Evolutionary conservation across 495 filamentous ascomycete genomes (phyloP), one percentile per base, ranked within the genome.

Genomic region (Wilcoxina mikolae): DNA sequence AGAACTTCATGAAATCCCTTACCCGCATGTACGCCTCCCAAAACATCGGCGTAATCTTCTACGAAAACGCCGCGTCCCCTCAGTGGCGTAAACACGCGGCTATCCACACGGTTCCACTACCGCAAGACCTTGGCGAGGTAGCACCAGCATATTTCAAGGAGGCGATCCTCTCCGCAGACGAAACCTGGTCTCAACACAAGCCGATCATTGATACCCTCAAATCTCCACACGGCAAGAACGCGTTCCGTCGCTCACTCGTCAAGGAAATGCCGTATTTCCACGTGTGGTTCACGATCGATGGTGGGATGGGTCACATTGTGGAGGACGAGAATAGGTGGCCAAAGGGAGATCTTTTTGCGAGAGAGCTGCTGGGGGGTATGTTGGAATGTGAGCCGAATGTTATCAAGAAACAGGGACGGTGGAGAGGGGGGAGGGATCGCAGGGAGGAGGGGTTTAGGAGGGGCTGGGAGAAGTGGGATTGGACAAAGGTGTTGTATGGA

Each of bases 261-360:
- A 95, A 94, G 72, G 91, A 98, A 71, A 94, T 94, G 88, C 91
- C 91, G 23, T 98, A 98, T 66, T 96, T 98, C 68, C 91, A 98
- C 59, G 89, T 87, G 15, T 98, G 88, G 88, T 95, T 96, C 65
- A 77, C 80, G 56, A 68, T 98, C 4, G 87, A 96, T 65, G 93
- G 93, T 3, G 91, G 91, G 1, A 65, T 98, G 51, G 91, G 87
- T 0, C 91, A 98, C 65, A 75, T 98, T 26, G 83, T 98, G 9
- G 91, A 98, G 69, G 87, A 96, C 64, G 72, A 77, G 39, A 78
- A 80, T 54, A 73, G 81, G 51, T 98, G 93, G 91, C 93, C 93
- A 1, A 82, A 76, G 58, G 90, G 90, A 1, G 91, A 98, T 71
- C 69, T 95, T 45, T 98, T 98, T 69, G 91, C 90, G 0, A 71